Conservation (phyloP, 768 basidiomycete species). For the Boletus sp. region DNA sequence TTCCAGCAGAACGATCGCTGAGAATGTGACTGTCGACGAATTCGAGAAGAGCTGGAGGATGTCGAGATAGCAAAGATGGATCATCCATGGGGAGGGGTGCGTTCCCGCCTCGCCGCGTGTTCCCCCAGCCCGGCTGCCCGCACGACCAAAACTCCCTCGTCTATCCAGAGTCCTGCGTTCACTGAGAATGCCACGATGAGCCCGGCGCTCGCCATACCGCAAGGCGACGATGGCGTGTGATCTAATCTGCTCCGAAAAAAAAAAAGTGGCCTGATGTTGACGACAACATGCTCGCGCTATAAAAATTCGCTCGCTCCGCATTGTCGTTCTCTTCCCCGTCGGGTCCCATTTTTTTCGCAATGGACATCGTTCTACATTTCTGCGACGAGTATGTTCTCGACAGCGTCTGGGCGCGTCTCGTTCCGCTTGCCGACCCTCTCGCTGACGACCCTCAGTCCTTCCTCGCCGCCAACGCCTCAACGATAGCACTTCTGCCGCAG, state of each 20-base stretch:
- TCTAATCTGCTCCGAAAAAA: slow-evolving; percentile 9
- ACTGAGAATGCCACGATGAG: neutral
- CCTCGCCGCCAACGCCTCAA: slow-evolving; percentile 38
- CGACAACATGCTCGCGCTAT: slow-evolving; percentile 11
- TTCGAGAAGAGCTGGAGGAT: neutral
- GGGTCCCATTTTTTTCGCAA: slow-evolving; percentile 30
- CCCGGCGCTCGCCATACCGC: neutral
- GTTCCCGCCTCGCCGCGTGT: neutral
- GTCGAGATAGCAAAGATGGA: neutral
- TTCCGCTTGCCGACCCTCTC: slow-evolving; percentile 54
- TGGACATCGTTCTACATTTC: slow-evolving; percentile 77
- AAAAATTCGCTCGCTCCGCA: slow-evolving; percentile 9
- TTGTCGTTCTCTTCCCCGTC: neutral
- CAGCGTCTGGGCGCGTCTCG: slow-evolving; percentile 67
- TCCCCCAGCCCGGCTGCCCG: neutral
- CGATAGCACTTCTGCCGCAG: slow-evolving; percentile 35
- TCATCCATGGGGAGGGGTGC: neutral
- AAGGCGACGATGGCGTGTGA: slow-evolving; percentile 7
- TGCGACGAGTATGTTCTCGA: slow-evolving; percentile 76
- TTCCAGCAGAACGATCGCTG: slow-evolving; percentile 10
- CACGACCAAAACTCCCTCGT: neutral
- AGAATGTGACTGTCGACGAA: neutral
- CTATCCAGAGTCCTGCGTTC: neutral
- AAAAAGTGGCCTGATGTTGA: slow-evolving; percentile 35
- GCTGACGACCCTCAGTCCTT: slow-evolving; percentile 30